Conservation (phyloP, 345 rosid species). For the Xanthoceras sorbifolium region DNA sequence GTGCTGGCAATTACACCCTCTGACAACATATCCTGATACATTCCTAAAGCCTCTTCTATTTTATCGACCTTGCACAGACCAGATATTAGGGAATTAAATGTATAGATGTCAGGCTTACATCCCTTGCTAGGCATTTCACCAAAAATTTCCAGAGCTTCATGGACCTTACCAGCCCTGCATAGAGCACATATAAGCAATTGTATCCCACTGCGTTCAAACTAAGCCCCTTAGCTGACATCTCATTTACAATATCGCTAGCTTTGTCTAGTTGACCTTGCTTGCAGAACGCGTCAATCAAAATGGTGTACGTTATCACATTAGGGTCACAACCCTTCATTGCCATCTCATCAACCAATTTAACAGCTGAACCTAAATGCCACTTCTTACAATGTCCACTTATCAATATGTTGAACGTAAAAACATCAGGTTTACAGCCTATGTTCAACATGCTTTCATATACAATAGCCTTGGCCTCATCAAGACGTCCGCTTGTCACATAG, state of each 20-base stretch:
- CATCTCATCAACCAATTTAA: conserved; percentile 58
- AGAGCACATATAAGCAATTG: conserved; percentile 62
- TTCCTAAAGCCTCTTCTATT: conserved; percentile 58
- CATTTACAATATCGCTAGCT: conserved; percentile 42
- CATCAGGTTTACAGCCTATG: conserved; percentile 49
- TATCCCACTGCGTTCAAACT: conserved; percentile 72
- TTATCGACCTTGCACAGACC: conserved; percentile 66
- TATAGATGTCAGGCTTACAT: conserved; percentile 74
- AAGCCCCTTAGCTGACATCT: conserved; percentile 60
- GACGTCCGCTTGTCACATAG: conserved; percentile 51
- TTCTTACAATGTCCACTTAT: conserved; percentile 71
- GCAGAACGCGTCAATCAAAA: conserved; percentile 66
- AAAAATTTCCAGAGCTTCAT: conserved; percentile 55
- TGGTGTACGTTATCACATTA: conserved; percentile 60
- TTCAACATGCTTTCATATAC: conserved; percentile 41
- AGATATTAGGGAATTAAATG: conserved; percentile 71
- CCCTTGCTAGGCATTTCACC: conserved; percentile 73
- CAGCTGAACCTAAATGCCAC: conserved; percentile 61
- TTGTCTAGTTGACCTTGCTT: conserved; percentile 61
- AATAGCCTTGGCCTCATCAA: conserved; percentile 66
- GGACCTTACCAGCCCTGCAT: conserved; percentile 55
- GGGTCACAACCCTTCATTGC: conserved; percentile 57
- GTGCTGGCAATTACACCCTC: conserved; percentile 83
- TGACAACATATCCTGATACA: conserved; percentile 66
- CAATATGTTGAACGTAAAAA: conserved; percentile 64